Percentiles rank a stretch among this genome's conserved stretches.
Conservation (phyloP, 75 land plant species). For the Ceratopteris richardii region DNA sequence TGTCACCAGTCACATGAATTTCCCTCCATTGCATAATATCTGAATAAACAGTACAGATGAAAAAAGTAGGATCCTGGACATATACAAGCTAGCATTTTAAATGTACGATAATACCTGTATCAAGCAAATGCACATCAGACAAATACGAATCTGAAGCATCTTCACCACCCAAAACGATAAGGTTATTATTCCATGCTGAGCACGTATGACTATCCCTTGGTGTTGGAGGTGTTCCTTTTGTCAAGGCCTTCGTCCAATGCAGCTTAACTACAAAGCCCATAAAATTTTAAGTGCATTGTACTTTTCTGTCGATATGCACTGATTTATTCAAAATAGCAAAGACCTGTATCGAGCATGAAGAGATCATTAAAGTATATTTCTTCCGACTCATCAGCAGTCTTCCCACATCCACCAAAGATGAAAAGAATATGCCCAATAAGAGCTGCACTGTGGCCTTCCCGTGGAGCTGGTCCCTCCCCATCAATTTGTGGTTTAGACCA, state of each 20-base stretch:
- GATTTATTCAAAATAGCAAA: not conserved
- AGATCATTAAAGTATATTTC: conserved; percentile 85
- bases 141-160: conserved; percentile 78
- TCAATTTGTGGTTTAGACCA: conserved; percentile 25
- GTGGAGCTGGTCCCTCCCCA: conserved; percentile 54
- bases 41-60: conserved; percentile 14
- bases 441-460: conserved; percentile 80
- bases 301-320: not conserved
- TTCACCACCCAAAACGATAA: conserved; percentile 90
- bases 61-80: not conserved
- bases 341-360: conserved; percentile 72
- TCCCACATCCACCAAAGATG: conserved; percentile 86
- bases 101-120: conserved; percentile 59
- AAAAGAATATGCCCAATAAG: conserved; percentile 47
- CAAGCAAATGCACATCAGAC: conserved; percentile 76
- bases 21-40: conserved; percentile 71
- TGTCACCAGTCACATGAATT: conserved; percentile 58
- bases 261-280: conserved; percentile 33
- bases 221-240: conserved; percentile 67
- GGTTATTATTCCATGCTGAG: conserved; percentile 76
- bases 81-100: too few relatives aligned
- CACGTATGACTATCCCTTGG: conserved; percentile 92
- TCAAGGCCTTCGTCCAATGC: conserved; percentile 49
- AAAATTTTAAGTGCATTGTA: not conserved
- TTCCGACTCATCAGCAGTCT: conserved; percentile 37